Percentiles rank a stretch among this genome's conserved stretches.
phyloP scores from a whole-genome alignment of 2,329 filamentous ascomycete genomes.

The Phyllosticta capitalensis region DNA sequence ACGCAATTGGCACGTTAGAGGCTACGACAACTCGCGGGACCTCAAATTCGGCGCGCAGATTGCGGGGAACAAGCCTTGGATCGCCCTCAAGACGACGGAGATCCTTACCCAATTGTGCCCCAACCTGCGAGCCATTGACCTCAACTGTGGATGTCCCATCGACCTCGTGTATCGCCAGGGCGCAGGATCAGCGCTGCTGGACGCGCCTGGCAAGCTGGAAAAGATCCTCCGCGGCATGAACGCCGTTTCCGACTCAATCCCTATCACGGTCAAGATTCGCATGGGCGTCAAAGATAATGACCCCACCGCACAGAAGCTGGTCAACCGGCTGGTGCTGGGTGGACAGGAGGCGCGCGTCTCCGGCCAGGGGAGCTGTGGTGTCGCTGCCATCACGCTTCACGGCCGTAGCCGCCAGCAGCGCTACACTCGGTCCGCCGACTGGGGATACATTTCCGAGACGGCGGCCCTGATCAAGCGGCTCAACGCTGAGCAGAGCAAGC shows the following conservation, averaged over 20 bases:
- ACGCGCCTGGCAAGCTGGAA: conserved; percentile 76
- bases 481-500: conserved; percentile 55
- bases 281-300: conserved; percentile 76
- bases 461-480: conserved; percentile 74
- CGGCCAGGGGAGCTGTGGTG: conserved; percentile 65
- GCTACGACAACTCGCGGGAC: conserved; percentile 75
- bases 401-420: conserved; percentile 89
- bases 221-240: conserved; percentile 97
- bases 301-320: conserved; percentile 70
- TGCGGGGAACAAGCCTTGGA: conserved; percentile 83
- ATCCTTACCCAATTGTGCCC: conserved; percentile 67
- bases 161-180: conserved; percentile 85
- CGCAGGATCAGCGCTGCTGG: conserved; percentile 85
- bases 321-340: conserved; percentile 75
- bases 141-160: conserved; percentile 97
- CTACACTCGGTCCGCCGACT: conserved; percentile 87
- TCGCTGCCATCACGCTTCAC: conserved; percentile 92
- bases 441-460: conserved; percentile 87
- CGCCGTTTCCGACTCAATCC: conserved; percentile 76
- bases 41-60: conserved; percentile 89
- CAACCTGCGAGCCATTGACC: conserved; percentile 77
- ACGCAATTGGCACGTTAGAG: conserved; percentile 50
- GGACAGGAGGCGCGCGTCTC: conserved; percentile 58
- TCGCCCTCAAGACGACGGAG: conserved; percentile 81
- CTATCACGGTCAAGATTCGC: conserved; percentile 89